Conservation (phyloP, 1,139 yeast species). For the Williopsis jadinii region DNA sequence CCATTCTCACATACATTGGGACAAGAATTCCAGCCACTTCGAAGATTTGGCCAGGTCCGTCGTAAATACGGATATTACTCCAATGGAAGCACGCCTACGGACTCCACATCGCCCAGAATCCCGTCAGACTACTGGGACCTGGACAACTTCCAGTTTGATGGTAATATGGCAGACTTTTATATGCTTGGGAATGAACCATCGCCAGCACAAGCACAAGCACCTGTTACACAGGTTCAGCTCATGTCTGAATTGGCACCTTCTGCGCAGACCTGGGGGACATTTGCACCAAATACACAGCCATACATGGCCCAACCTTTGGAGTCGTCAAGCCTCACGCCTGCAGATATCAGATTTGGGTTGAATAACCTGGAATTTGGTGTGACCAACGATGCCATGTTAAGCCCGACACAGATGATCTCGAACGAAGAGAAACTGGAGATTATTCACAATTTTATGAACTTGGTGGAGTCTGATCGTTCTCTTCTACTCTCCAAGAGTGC, state of each 20-base stretch:
- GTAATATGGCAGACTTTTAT: conserved; percentile 7
- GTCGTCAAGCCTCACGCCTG: neutral
- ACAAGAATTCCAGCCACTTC: conserved; percentile 18
- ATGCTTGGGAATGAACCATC: neutral
- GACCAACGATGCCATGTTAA: neutral
- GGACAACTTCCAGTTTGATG: conserved; percentile 8
- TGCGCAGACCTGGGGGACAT: neutral
- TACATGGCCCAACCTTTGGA: neutral
- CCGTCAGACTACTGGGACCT: conserved; percentile 4
- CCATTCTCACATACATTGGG: conserved; percentile 22
- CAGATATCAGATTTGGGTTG: neutral
- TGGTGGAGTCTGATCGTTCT: conserved; percentile 6
- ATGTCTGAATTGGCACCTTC: conserved; percentile 15
- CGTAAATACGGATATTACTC: conserved; percentile 1
- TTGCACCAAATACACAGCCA: neutral
- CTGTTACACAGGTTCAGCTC: conserved; percentile 12
- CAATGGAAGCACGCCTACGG: neutral
- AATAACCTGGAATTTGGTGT: neutral
- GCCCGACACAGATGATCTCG: neutral
- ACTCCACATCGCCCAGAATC: neutral
- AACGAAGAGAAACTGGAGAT: conserved; percentile 4
- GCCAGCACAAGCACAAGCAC: neutral
- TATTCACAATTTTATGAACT: conserved; percentile 7
- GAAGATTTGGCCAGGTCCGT: conserved; percentile 13
- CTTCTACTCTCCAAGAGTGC: conserved; percentile 6